phyloP scores from a whole-genome alignment of 2,329 filamentous ascomycete genomes.

The Hypoxylon sp. region DNA sequence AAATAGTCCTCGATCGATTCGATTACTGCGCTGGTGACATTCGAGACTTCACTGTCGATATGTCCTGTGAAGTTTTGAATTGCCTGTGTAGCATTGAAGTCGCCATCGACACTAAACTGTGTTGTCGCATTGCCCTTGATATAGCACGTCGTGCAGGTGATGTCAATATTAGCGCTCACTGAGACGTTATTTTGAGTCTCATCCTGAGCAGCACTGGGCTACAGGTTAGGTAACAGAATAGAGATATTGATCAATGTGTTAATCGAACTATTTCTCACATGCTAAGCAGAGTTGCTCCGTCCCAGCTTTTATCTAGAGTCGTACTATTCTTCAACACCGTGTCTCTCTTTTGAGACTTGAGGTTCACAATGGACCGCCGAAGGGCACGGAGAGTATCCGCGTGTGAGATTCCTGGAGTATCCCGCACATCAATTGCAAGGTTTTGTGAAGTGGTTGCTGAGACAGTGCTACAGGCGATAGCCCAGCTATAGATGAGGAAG shows the following conservation, averaged over 20 bases:
- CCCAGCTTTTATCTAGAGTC: slow-evolving; percentile 45
- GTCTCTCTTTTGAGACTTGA: slow-evolving; percentile 43
- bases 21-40: slow-evolving; percentile 53
- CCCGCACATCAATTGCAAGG: slow-evolving; percentile 47
- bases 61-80: slow-evolving; percentile 55
- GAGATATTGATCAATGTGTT: slow-evolving; percentile 10
- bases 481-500: slow-evolving; percentile 27
- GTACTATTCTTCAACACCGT: slow-evolving; percentile 43
- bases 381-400: slow-evolving; percentile 46
- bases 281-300: slow-evolving; percentile 38
- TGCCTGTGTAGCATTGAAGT: slow-evolving; percentile 58
- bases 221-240: slow-evolving; percentile 31
- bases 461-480: slow-evolving; percentile 21
- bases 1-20: slow-evolving; percentile 50
- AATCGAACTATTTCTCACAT: slow-evolving; percentile 30
- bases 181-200: slow-evolving; percentile 43
- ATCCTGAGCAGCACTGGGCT: slow-evolving; percentile 21
- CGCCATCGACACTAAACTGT: slow-evolving; percentile 58
- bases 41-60: slow-evolving; percentile 54
- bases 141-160: slow-evolving; percentile 66
- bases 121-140: slow-evolving; percentile 63
- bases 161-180: slow-evolving; percentile 54
- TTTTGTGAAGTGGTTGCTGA: slow-evolving; percentile 24
- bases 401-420: slow-evolving; percentile 40
- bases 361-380: slow-evolving; percentile 43